These are phyloP conservation scores for Microbotryomycetes sp. DNA, from an alignment of 1,284 basidiomycete genomes.

Conservation along the genomic window DNA sequence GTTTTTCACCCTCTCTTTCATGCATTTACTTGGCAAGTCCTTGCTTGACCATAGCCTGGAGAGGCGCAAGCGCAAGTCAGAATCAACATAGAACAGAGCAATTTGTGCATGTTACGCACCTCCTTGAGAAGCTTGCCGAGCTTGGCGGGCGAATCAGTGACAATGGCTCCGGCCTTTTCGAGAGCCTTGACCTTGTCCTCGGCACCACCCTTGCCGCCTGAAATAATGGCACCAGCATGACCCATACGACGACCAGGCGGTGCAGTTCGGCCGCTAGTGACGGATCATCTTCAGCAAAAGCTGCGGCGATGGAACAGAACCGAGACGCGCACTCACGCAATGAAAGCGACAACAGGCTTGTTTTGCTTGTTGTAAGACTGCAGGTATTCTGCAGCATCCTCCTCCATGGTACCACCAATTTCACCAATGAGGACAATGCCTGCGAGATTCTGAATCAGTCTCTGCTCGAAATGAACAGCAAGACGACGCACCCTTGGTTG, in stretches of 20 bases:
- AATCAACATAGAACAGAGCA: background rate
- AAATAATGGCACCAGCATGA: constrained; percentile 95
- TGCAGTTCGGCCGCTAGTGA: constrained; percentile 54
- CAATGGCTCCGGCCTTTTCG: constrained; percentile 82
- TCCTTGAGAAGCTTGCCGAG: constrained; percentile 81
- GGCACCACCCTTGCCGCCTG: constrained; percentile 94
- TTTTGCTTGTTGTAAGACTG: constrained; percentile 87
- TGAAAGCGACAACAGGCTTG: constrained; percentile 97
- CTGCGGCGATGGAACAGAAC: background rate
- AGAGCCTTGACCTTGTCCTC: constrained; percentile 94
- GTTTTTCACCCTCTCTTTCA: too few relatives aligned
- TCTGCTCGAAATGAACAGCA: constrained; percentile 9
- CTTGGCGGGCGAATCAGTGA: constrained; percentile 93
- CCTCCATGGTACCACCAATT: constrained; percentile 99
- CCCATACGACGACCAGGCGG: constrained; percentile 92
- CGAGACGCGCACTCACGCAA: constrained; percentile 62
- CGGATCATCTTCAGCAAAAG: background rate
- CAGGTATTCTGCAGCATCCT: constrained; percentile 87
- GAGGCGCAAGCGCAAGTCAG: too few relatives aligned
- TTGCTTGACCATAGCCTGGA: constrained; percentile 2
- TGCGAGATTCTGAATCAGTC: constrained; percentile 36
- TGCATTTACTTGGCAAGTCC: background rate
- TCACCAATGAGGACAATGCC: constrained; percentile 98
- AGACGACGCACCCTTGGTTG: constrained; percentile 60
- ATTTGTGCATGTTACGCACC: constrained; percentile 43